A percentile compares a stretch with the other conserved stretches of the same genome.
Conservation (phyloP, 164 flowering plant genomes). For the Platanus orientalis region DNA sequence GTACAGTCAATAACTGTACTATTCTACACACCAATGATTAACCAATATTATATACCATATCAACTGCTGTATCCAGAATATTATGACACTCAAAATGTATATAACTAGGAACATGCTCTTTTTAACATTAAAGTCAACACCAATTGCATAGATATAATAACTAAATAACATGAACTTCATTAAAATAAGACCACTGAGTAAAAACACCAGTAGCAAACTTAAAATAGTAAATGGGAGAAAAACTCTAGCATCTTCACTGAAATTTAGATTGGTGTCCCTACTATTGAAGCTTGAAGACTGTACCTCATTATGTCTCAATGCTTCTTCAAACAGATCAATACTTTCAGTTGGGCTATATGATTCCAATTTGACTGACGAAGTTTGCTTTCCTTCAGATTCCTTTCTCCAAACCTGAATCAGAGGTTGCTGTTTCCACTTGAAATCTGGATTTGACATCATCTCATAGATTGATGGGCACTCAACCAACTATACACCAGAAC, state of each 20-base stretch:
- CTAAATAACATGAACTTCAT: too few species aligned
- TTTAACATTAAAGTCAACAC: too few species aligned
- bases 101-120: too few species aligned
- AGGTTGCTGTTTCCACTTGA: slow-evolving; percentile 68
- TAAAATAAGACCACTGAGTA: too few species aligned
- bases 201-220: slow-evolving; percentile 1
- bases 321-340: slow-evolving; percentile 46
- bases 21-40: too few species aligned
- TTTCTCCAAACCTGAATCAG: slow-evolving; percentile 75
- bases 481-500: slow-evolving; percentile 46
- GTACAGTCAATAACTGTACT: too few species aligned
- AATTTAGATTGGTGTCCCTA: neutral
- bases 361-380: slow-evolving; percentile 39
- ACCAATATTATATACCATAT: too few species aligned
- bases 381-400: slow-evolving; percentile 32
- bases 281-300: neutral
- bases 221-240: neutral
- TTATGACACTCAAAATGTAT: too few species aligned
- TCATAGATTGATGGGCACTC: slow-evolving; percentile 96
- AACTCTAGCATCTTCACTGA: neutral
- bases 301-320: slow-evolving; percentile 79
- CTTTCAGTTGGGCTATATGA: slow-evolving; percentile 52
- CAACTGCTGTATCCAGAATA: too few species aligned
- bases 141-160: too few species aligned
- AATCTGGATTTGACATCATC: slow-evolving; percentile 80